A percentile compares a stretch with the other conserved stretches of the same genome.
Conservation (phyloP, 1,284 basidiomycete species). For the Melampsora larici-populina region DNA sequence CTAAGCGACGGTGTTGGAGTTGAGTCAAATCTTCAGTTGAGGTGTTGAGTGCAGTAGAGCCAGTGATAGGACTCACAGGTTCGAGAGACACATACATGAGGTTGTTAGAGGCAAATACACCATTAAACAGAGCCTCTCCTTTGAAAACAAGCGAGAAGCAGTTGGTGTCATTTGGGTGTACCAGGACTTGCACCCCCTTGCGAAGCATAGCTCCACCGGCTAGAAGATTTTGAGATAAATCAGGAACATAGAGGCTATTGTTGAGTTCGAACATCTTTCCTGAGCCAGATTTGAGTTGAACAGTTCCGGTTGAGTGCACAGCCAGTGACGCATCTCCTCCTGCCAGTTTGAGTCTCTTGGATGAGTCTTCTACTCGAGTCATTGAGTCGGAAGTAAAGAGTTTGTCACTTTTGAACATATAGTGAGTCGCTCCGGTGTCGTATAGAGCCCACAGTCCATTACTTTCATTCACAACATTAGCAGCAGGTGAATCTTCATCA, state of each 20-base stretch:
- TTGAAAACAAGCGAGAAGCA: not conserved
- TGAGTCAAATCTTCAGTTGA: not conserved
- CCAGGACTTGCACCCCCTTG: not conserved
- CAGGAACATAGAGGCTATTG: too few species aligned
- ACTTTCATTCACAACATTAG: not conserved
- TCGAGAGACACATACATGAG: not conserved
- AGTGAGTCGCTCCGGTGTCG: not conserved
- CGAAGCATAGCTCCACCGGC: too few species aligned
- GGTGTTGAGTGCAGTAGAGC: not conserved
- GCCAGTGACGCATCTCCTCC: not conserved
- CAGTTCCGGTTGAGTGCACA: not conserved
- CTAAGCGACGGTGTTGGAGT: not conserved
- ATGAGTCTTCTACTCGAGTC: not conserved
- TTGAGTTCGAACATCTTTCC: too few species aligned
- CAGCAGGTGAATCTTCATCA: not conserved
- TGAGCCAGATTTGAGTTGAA: too few species aligned
- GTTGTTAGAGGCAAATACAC: not conserved
- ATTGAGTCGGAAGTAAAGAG: not conserved
- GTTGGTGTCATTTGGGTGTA: not conserved
- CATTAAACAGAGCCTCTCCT: not conserved
- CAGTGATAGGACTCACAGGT: not conserved
- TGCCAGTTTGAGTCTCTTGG: not conserved
- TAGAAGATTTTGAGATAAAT: too few species aligned
- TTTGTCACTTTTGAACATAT: constrained; percentile 17
- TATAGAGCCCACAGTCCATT: too few species aligned